phyloP scores from a whole-genome alignment of 83 land plant species.

The Picea engelmannii region DNA sequence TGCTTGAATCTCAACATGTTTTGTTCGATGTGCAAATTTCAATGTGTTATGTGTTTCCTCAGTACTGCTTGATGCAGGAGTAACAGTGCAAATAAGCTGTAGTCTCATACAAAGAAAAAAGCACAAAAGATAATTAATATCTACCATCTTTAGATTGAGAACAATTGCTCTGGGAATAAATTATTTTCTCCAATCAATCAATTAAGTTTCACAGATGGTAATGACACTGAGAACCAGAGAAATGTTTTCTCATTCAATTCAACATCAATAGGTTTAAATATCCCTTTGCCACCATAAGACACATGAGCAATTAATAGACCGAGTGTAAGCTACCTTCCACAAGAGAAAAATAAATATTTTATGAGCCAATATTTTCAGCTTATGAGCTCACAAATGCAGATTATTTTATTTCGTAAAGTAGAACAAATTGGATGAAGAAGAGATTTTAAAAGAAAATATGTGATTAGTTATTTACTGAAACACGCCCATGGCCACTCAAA shows the following conservation, averaged over 20 bases:
- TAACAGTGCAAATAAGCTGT: conserved; percentile 93
- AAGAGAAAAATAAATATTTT: not conserved
- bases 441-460: not conserved
- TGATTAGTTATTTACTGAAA: conserved; percentile 56
- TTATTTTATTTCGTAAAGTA: not conserved
- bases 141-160: not conserved
- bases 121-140: conserved; percentile 9
- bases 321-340: not conserved
- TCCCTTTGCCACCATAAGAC: not conserved
- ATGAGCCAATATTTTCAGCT: not conserved
- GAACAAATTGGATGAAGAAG: not conserved
- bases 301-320: not conserved
- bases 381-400: not conserved
- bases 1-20: conserved; percentile 92
- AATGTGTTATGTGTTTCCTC: conserved; percentile 98
- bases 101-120: not conserved
- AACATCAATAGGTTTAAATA: not conserved
- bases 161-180: not conserved
- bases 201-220: not conserved
- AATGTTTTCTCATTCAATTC: not conserved
- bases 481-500: conserved; percentile 95
- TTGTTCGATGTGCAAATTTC: conserved; percentile 98
- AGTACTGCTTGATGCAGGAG: conserved; percentile 89
- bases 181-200: not conserved
- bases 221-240: not conserved